These are phyloP conservation scores for Vachellia pachyceras DNA, from an alignment of 306 rosid genomes.

Conservation along the genomic window DNA sequence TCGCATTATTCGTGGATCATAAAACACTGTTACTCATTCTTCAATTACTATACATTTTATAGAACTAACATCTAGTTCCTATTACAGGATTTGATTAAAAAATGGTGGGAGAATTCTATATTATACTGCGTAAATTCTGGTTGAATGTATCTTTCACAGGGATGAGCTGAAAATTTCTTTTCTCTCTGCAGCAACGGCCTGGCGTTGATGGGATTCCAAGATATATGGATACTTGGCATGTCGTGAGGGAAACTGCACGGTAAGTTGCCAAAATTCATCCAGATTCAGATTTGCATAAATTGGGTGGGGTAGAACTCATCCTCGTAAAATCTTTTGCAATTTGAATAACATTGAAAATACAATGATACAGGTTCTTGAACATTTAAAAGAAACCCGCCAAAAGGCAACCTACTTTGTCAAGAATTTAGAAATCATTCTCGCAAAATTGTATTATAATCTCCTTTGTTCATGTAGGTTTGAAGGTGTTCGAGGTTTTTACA, in stretches of 20 bases:
- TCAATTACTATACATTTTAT: not conserved
- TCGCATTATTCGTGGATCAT: not conserved
- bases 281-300: constrained; percentile 26
- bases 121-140: constrained; percentile 26
- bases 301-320: constrained; percentile 13
- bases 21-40: not conserved
- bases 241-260: constrained; percentile 57
- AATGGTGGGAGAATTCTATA: constrained; percentile 24
- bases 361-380: not conserved
- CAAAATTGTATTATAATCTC: constrained; percentile 13
- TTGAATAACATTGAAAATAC: not conserved
- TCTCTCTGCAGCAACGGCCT: constrained; percentile 85
- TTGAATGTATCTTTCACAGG: constrained; percentile 29
- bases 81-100: constrained; percentile 10
- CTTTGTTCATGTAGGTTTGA: constrained; percentile 69
- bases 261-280: constrained; percentile 31
- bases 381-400: not conserved
- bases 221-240: constrained; percentile 61
- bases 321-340: not conserved
- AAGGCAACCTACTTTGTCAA: not conserved
- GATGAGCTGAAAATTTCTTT: constrained; percentile 34
- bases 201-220: constrained; percentile 68
- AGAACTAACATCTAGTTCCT: not conserved
- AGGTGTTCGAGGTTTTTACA: constrained; percentile 92
- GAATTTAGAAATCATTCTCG: constrained; percentile 9